phyloP scores from a whole-genome alignment of 164 flowering plant genomes.

The Sedum album region DNA sequence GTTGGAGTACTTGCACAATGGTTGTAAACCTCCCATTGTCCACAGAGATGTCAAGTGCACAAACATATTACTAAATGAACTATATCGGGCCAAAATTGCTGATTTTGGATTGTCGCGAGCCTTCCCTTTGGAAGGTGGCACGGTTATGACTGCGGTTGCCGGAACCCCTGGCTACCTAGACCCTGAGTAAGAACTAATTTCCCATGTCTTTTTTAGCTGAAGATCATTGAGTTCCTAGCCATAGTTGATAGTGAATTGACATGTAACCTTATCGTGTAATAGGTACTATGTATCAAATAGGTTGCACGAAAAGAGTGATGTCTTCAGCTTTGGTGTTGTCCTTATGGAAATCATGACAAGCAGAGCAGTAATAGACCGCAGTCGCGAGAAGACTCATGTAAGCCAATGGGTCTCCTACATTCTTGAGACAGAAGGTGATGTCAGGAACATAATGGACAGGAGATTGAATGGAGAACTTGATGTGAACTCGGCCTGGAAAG shows the following conservation, averaged over 20 bases:
- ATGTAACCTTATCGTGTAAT: background rate
- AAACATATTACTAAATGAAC: constrained; percentile 17
- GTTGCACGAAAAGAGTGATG: constrained; percentile 40
- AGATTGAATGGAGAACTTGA: constrained; percentile 21
- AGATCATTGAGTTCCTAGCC: no score
- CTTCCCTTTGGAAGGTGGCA: constrained; percentile 8
- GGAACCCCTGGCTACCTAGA: constrained; percentile 21
- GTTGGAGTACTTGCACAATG: constrained; percentile 22
- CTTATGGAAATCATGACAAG: constrained; percentile 39
- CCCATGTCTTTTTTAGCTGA: background rate
- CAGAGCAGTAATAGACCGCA: constrained; percentile 14
- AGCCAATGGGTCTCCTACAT: constrained; percentile 23
- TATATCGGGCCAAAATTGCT: constrained; percentile 15
- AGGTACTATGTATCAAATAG: constrained; percentile 26
- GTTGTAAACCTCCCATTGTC: constrained; percentile 20
- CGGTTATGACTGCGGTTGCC: constrained; percentile 3
- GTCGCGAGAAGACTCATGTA: constrained; percentile 17
- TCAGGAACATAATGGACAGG: constrained; percentile 24
- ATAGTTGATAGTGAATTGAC: background rate
- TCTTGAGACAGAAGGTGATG: constrained; percentile 26
- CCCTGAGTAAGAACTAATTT: constrained; percentile 17
- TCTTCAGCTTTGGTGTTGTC: constrained; percentile 43
- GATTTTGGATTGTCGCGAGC: constrained; percentile 18
- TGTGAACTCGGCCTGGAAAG: constrained; percentile 29
- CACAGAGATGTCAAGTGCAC: constrained; percentile 25